Evolutionary conservation across 2,329 filamentous ascomycete species (phyloP).

Genomic region (Hypoxylon sp.): DNA sequence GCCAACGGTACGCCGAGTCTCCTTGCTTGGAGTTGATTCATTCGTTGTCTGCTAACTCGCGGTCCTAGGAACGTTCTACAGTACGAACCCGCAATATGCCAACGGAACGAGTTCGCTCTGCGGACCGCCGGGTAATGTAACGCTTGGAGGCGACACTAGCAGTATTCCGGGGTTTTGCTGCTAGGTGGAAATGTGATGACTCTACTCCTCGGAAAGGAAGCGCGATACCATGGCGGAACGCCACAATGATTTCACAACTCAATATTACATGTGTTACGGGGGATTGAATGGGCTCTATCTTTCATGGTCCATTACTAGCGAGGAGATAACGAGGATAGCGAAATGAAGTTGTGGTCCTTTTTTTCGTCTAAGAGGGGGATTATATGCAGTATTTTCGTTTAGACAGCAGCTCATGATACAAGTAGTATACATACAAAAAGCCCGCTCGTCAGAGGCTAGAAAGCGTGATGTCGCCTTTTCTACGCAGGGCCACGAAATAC

Average conservation of each 20-base stretch:
- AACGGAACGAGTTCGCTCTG: constrained; percentile 26
- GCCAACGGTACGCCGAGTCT: constrained; percentile 27
- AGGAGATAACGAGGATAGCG: neutral
- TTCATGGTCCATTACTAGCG: neutral
- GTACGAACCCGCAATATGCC: constrained; percentile 20
- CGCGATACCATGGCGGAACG: neutral
- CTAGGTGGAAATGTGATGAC: neutral
- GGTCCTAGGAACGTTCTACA: constrained; percentile 37
- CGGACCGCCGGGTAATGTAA: constrained; percentile 29
- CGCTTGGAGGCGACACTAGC: constrained; percentile 29
- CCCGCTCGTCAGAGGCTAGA: constrained; percentile 3
- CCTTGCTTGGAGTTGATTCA: neutral
- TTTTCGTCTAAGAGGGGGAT: neutral
- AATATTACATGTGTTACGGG: neutral
- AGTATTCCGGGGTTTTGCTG: constrained; percentile 37
- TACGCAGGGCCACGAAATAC: constrained; percentile 81
- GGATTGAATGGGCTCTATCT: neutral
- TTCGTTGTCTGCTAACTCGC: constrained; percentile 2
- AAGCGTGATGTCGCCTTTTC: constrained; percentile 60
- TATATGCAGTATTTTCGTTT: neutral
- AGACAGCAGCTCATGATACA: constrained; percentile 4
- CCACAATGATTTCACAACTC: neutral
- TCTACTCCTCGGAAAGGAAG: too few relatives aligned
- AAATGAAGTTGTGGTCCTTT: neutral
- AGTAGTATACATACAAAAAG: constrained; percentile 12